Base-by-base conservation (phyloP, 352 stramenopile genomes). In the Pythium brachiatum region DNA sequence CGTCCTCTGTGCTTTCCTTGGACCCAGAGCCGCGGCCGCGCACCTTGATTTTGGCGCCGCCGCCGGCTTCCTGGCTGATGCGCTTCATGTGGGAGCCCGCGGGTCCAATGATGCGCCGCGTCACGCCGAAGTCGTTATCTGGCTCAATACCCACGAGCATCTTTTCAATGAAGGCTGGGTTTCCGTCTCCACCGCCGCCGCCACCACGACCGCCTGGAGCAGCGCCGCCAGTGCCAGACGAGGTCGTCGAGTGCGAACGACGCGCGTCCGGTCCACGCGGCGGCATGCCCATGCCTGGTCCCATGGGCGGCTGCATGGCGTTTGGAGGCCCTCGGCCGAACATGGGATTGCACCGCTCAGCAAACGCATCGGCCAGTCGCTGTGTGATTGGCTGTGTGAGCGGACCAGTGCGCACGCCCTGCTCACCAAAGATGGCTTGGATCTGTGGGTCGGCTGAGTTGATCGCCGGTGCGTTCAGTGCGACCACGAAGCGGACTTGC, bases 131-230 rank as follows among this genome's bases (percentile, higher is more conserved):
- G 27, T 94, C 87, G 53, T 66, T 88, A 48, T 96, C 87, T 15
- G 89, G 85, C 36, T 96, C 87, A n/a, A 96, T 94, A 0, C 85
- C 87, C 18, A 96, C 85, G 7, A 87, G 53, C 54, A 96, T 68
- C 41, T 92, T 94, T 52, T 96, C 78, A 26, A 88, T 27, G 29
- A 91, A 81, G 0, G 66, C 67, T 13, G 66, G 57, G 2, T 69
- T 53, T 11, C 23, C 23, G 2, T 74, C 78, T 1, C 55, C 41
- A 2, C 62, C 64, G 55, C 66, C 31, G 48, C 23, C 51, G 44
- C 72, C 16, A 53, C 60, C 15, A 27, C 55, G 44, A 18, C 54
- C 44, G 44, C 51, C 32, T 13, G 54, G 12, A 38, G 57, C 53
- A 62, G 60, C 53, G 39, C 34, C 31, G 53, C 15, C 39, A 60